Conservation (phyloP, 148 eudicot species). For the Tetragonia tetragonoides region DNA sequence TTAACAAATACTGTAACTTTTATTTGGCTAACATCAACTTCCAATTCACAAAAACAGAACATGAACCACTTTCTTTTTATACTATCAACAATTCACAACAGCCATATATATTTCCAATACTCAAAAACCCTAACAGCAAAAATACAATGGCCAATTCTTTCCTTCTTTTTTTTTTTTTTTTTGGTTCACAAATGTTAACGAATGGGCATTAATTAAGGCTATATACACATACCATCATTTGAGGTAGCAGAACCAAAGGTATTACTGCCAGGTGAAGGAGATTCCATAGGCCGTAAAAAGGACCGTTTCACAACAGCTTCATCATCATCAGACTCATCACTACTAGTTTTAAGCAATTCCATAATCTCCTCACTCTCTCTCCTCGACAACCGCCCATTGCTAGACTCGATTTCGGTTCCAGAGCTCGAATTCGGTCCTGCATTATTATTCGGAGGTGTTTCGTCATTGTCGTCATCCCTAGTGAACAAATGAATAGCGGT, state of each 20-base stretch:
- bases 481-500: conserved; percentile 76
- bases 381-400: conserved; percentile 26
- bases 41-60: no score
- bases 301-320: conserved; percentile 16
- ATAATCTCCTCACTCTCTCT: conserved; percentile 36
- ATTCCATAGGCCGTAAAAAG: conserved; percentile 32
- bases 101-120: no score
- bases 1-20: no score
- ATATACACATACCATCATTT: conserved; percentile 29
- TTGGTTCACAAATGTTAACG: background rate
- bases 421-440: background rate
- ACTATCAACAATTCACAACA: no score
- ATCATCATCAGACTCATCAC: conserved; percentile 22
- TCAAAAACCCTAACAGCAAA: no score
- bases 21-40: no score
- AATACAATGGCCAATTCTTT: no score
- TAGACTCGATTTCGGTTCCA: background rate
- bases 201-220: background rate
- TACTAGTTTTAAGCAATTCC: conserved; percentile 27
- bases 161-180: no score
- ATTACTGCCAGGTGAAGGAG: conserved; percentile 41
- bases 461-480: conserved; percentile 72
- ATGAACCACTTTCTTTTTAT: no score
- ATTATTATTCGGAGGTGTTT: conserved; percentile 39
- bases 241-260: conserved; percentile 46